Conservation (phyloP, 345 rosid genomes). For the Anacardium occidentale region DNA sequence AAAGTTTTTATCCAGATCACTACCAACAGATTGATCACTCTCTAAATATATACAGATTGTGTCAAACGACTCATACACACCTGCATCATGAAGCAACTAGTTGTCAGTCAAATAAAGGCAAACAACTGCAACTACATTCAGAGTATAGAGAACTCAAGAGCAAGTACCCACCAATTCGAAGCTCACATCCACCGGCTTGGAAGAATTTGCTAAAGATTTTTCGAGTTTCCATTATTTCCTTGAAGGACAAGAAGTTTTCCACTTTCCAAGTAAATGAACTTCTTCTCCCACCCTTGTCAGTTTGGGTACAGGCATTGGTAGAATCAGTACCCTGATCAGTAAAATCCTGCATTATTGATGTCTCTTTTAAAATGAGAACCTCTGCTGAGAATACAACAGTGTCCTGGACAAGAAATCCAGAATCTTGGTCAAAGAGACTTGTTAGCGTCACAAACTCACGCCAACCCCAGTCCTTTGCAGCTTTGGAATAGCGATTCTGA, state of each 20-base stretch:
- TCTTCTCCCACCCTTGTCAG: conserved; percentile 58
- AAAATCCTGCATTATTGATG: conserved; percentile 75
- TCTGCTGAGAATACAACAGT: conserved; percentile 92
- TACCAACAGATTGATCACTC: conserved; percentile 91
- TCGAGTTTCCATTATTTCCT: conserved; percentile 98
- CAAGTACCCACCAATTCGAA: conserved; percentile 79
- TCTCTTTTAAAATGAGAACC: conserved; percentile 98
- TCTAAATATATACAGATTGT: conserved; percentile 98
- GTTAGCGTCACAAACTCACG: conserved; percentile 99
- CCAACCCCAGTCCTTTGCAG: conserved; percentile 99
- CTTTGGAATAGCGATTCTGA: conserved; percentile 98
- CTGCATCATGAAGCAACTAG: conserved; percentile 49
- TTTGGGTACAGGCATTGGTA: conserved; percentile 40
- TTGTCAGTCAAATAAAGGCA: conserved; percentile 31
- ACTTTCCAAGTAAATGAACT: conserved; percentile 99
- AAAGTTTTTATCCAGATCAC: conserved; percentile 95
- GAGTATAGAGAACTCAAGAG: conserved; percentile 21
- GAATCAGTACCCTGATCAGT: conserved; percentile 56
- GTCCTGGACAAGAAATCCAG: conserved; percentile 96
- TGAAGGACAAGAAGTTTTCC: conserved; percentile 95
- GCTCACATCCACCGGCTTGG: conserved; percentile 99
- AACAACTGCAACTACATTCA: conserved; percentile 22
- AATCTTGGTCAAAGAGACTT: conserved; percentile 97
- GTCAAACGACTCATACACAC: conserved; percentile 99
- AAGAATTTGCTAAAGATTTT: conserved; percentile 98